Conservation (phyloP, 805 yeast species). For the Brettanomyces custersianus region DNA sequence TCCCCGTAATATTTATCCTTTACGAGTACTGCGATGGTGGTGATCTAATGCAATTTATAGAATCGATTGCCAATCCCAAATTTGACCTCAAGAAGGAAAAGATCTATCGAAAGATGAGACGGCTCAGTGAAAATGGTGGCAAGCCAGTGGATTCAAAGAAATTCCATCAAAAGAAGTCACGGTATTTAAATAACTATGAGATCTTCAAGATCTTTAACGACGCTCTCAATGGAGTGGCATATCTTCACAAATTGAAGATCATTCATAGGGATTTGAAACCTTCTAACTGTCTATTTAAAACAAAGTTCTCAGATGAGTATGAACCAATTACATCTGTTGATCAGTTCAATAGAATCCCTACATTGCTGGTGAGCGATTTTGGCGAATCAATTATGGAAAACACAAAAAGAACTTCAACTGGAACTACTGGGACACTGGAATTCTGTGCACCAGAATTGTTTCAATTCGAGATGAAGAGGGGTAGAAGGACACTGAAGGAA, state of each 20-base stretch:
- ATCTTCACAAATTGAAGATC: constrained; percentile 64
- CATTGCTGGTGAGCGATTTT: constrained; percentile 76
- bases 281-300: constrained; percentile 66
- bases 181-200: constrained; percentile 43
- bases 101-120: constrained; percentile 18
- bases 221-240: constrained; percentile 59
- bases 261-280: constrained; percentile 90
- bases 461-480: constrained; percentile 20
- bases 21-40: constrained; percentile 91
- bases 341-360: constrained; percentile 38
- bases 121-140: constrained; percentile 5
- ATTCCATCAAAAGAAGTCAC: constrained; percentile 4
- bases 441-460: constrained; percentile 82
- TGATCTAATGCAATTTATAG: constrained; percentile 62
- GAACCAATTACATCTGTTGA: constrained; percentile 16
- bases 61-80: constrained; percentile 27
- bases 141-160: background rate
- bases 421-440: constrained; percentile 82
- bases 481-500: constrained; percentile 30
- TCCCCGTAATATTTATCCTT: constrained; percentile 61
- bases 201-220: constrained; percentile 63
- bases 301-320: constrained; percentile 18
- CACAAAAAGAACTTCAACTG: constrained; percentile 55
- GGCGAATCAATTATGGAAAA: constrained; percentile 83
- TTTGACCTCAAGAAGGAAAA: constrained; percentile 30